Evolutionary conservation across 2,329 filamentous ascomycete species (phyloP).

Genomic region (Scedosporium minutisporum): DNA sequence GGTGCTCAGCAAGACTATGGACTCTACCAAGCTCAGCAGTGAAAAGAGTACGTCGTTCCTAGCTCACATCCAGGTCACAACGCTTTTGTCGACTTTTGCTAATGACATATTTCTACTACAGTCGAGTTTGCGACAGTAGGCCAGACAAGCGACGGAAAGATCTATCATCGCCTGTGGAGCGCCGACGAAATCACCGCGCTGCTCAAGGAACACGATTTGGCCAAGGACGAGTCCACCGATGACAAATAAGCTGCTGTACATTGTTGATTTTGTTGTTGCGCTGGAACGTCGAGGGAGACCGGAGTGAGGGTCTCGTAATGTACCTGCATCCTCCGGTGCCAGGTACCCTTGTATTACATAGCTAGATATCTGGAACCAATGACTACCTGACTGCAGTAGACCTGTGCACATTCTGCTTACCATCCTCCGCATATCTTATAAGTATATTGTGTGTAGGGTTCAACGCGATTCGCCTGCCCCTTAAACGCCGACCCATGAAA

Average conservation of each 20-base stretch:
- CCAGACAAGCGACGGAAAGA: conserved; percentile 87
- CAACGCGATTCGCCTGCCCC: no score
- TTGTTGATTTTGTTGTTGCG: not conserved
- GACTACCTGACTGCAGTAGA: not conserved
- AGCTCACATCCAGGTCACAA: not conserved
- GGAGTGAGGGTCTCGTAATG: not conserved
- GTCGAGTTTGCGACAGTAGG: conserved; percentile 98
- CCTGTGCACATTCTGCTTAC: not conserved
- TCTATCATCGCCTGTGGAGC: conserved; percentile 96
- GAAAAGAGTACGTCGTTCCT: conserved; percentile 78
- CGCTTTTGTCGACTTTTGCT: not conserved
- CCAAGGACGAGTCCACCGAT: conserved; percentile 70
- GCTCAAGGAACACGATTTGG: conserved; percentile 90
- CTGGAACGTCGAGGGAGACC: not conserved
- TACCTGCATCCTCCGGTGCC: not conserved
- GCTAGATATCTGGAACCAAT: conserved; percentile 3
- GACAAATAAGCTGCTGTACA: conserved; percentile 39
- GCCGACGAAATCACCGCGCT: conserved; percentile 92
- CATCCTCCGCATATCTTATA: not conserved
- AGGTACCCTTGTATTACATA: conserved; percentile 5
- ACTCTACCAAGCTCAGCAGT: conserved; percentile 95
- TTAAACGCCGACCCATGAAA: no score
- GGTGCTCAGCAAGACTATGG: conserved; percentile 99
- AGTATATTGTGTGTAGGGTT: no score
- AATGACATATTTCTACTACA: conserved; percentile 24